Conservation (phyloP, 83 land plant genomes). For the Picea abies region DNA sequence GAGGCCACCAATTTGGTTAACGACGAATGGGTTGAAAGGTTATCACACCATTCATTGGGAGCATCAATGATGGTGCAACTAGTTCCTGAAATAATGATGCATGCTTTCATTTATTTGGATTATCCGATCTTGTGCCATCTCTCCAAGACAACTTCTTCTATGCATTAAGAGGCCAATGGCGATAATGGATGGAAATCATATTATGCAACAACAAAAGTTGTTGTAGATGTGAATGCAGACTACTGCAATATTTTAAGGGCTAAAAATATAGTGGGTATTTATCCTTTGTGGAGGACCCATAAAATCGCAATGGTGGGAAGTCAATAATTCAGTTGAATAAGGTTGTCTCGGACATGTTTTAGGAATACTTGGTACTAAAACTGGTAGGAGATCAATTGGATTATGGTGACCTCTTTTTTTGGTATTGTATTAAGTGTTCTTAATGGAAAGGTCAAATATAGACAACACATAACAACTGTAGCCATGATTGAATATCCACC, state of each 20-base stretch:
- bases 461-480: no score
- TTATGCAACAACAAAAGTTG: no score
- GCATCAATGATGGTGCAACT: constrained; percentile 94
- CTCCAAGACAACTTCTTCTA: constrained; percentile 85
- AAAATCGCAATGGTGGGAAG: constrained; percentile 96
- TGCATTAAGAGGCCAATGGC: constrained; percentile 85
- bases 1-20: background rate
- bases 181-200: no score
- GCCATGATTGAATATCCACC: no score
- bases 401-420: constrained; percentile 86
- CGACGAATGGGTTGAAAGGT: constrained; percentile 3
- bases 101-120: constrained; percentile 88
- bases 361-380: constrained; percentile 98
- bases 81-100: constrained; percentile 92
- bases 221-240: no score
- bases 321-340: constrained; percentile 95
- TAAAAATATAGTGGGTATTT: background rate
- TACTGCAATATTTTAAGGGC: no score
- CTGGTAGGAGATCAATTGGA: constrained; percentile 95
- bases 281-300: constrained; percentile 68
- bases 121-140: constrained; percentile 79
- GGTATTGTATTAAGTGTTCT: constrained; percentile 95
- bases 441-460: constrained; percentile 89
- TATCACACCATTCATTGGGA: constrained; percentile 34
- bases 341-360: constrained; percentile 86